Percentiles rank a stretch among this genome's conserved stretches.
These are phyloP conservation scores for Umbelopsis sp. DNA, from an alignment of 192 early-diverging fungal genomes.

Conservation along the genomic window DNA sequence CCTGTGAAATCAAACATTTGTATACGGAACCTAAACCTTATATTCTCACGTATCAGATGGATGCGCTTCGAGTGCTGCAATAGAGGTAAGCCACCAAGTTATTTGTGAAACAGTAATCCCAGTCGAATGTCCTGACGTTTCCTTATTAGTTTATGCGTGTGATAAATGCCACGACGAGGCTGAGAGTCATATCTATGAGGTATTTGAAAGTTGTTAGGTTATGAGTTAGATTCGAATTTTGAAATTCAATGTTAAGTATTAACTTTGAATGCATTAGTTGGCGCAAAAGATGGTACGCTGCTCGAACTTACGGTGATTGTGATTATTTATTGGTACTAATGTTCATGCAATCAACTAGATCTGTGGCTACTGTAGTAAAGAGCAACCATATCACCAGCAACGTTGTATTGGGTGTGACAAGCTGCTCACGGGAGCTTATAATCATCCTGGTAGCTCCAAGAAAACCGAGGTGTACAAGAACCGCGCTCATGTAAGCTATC, in stretches of 20 bases:
- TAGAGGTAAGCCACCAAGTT: neutral
- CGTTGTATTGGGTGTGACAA: conserved; percentile 6
- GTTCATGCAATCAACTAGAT: neutral
- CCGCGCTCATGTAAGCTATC: neutral
- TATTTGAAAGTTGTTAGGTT: neutral
- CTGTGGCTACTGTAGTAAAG: conserved; percentile 8
- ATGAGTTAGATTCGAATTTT: neutral
- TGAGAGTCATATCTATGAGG: conserved; percentile 4
- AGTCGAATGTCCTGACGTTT: neutral
- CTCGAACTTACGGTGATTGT: neutral
- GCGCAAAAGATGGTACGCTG: conserved; percentile 9
- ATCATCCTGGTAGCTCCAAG: neutral
- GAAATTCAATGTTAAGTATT: neutral
- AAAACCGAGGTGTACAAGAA: conserved; percentile 4
- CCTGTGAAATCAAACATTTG: neutral
- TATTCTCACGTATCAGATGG: neutral
- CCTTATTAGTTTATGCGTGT: conserved; percentile 1
- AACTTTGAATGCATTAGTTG: neutral
- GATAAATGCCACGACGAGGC: conserved; percentile 15
- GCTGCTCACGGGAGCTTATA: neutral
- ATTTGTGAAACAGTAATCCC: neutral
- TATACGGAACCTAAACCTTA: neutral
- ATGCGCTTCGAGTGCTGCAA: conserved; percentile 14
- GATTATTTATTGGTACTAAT: neutral
- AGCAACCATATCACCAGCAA: conserved; percentile 13